phyloP scores from a whole-genome alignment of 2,329 filamentous ascomycete genomes.

The Cladophialophora immunda region DNA sequence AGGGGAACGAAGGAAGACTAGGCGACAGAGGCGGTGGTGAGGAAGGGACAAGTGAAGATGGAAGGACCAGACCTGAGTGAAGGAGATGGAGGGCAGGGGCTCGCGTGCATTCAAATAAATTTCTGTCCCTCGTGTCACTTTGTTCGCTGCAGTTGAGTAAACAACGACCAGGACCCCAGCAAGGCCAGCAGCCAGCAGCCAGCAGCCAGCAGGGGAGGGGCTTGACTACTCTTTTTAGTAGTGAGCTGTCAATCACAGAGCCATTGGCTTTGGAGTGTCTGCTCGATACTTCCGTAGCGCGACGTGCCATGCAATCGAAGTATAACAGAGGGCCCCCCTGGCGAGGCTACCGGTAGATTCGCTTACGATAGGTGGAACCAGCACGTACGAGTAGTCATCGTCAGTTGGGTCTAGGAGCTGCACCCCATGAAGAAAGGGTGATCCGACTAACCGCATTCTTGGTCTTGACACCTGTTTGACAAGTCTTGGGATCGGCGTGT shows the following conservation, averaged over 20 bases:
- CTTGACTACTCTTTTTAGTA: slow-evolving; percentile 2
- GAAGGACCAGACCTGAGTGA: slow-evolving; percentile 3
- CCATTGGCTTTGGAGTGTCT: background rate
- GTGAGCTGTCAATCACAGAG: slow-evolving; percentile 3
- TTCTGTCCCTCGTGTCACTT: slow-evolving; percentile 8
- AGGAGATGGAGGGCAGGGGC: background rate
- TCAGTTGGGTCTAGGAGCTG: background rate
- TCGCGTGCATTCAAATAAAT: slow-evolving; percentile 14
- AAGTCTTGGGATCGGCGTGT: background rate
- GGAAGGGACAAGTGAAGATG: slow-evolving; percentile 1
- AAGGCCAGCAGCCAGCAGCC: background rate
- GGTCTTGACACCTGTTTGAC: background rate
- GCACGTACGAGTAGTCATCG: background rate
- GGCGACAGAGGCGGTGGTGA: background rate
- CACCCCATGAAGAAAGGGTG: slow-evolving; percentile 1
- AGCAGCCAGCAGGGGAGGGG: too few relatives aligned
- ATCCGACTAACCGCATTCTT: background rate
- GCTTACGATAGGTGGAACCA: slow-evolving; percentile 7
- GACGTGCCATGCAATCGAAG: slow-evolving; percentile 10
- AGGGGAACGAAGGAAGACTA: background rate
- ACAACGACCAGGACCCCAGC: slow-evolving; percentile 8
- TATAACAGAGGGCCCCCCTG: slow-evolving; percentile 1
- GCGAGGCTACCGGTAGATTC: slow-evolving; percentile 12
- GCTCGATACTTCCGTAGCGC: slow-evolving; percentile 7
- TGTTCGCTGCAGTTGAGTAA: slow-evolving; percentile 8